phyloP scores from a whole-genome alignment of 179 eudicot species.

The Beta macrorhiza region DNA sequence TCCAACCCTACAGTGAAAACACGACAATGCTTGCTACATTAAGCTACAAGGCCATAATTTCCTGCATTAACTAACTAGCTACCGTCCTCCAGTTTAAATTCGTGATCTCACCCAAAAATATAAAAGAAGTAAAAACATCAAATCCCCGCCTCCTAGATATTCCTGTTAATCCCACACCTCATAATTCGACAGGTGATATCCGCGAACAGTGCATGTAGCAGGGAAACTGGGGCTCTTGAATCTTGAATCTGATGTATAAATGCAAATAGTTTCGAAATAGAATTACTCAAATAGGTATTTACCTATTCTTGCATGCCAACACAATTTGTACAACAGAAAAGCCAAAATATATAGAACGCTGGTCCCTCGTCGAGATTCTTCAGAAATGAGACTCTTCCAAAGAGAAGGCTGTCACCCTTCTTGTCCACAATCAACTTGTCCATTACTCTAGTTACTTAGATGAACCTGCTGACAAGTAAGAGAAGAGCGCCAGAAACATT shows the following conservation, averaged over 20 bases:
- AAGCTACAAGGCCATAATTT: too few species aligned
- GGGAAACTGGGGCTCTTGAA: neutral
- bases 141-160: neutral
- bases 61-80: too few species aligned
- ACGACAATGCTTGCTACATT: too few species aligned
- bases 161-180: neutral
- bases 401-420: slow-evolving; percentile 14
- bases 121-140: neutral
- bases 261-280: neutral
- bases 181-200: neutral
- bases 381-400: slow-evolving; percentile 14
- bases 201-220: neutral
- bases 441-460: neutral
- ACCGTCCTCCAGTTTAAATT: too few species aligned
- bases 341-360: slow-evolving; percentile 19
- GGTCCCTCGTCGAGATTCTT: slow-evolving; percentile 26
- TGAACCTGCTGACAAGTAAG: slow-evolving; percentile 20
- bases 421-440: slow-evolving; percentile 19
- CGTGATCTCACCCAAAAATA: too few species aligned
- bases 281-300: neutral
- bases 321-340: slow-evolving; percentile 20
- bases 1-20: too few species aligned
- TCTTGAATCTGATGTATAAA: neutral
- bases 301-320: neutral
- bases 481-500: slow-evolving; percentile 6